Evolutionary conservation across 306 rosid genomes (phyloP).

Genomic region (Vachellia collinsii): DNA sequence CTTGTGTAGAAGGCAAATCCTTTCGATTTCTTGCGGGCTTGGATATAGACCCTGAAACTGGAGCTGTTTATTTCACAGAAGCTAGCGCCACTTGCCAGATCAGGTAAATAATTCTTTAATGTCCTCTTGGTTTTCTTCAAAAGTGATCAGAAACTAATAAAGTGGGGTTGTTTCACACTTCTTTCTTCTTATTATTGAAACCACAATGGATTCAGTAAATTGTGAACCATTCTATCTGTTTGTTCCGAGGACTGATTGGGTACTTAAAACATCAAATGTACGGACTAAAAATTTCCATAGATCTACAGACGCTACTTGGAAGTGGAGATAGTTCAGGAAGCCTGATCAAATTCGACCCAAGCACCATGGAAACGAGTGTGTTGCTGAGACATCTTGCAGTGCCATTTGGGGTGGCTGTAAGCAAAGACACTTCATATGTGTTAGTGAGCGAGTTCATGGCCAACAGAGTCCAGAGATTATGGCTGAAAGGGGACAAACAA

Average conservation of each 20-base stretch:
- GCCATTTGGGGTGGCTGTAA: constrained; percentile 50
- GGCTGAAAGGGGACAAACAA: constrained; percentile 41
- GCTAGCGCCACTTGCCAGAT: constrained; percentile 41
- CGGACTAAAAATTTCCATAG: constrained; percentile 19
- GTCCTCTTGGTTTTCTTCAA: not conserved
- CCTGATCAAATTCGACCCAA: constrained; percentile 42
- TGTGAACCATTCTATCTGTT: not conserved
- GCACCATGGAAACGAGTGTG: constrained; percentile 42
- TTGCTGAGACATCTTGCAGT: constrained; percentile 42
- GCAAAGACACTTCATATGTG: constrained; percentile 40
- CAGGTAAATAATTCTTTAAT: constrained; percentile 27
- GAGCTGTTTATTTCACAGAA: constrained; percentile 50
- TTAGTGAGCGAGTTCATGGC: constrained; percentile 38
- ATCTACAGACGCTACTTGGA: not conserved
- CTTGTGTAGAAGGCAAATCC: constrained; percentile 13
- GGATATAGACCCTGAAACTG: constrained; percentile 45
- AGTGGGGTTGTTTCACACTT: not conserved
- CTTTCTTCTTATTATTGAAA: not conserved
- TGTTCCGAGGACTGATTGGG: not conserved
- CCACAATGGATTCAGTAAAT: not conserved
- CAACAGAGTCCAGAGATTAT: constrained; percentile 36
- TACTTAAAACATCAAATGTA: not conserved
- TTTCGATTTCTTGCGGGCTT: constrained; percentile 37
- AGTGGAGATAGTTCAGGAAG: constrained; percentile 49
- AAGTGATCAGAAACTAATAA: not conserved